phyloP scores from a whole-genome alignment of 768 basidiomycete genomes.

The Mycena alexandri region DNA sequence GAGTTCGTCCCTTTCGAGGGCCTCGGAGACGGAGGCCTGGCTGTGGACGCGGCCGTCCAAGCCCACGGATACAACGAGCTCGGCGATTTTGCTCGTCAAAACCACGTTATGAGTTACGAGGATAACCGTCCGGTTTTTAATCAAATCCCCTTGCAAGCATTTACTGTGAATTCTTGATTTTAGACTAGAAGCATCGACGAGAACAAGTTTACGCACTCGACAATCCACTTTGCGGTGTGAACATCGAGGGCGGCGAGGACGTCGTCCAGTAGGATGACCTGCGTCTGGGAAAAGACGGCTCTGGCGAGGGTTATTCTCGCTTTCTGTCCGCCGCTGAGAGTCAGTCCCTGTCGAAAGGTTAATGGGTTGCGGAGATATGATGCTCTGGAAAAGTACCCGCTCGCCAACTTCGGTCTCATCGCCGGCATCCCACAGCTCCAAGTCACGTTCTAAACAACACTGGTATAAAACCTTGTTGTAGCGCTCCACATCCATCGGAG shows the following conservation, averaged over 20 bases:
- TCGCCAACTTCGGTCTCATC: conserved; percentile 80
- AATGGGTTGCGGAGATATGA: neutral
- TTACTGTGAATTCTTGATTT: conserved; percentile 37
- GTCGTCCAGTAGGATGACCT: conserved; percentile 83
- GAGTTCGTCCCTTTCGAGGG: conserved; percentile 49
- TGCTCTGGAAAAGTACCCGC: conserved; percentile 56
- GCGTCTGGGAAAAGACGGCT: conserved; percentile 61
- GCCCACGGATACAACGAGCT: conserved; percentile 59
- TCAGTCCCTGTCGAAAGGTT: conserved; percentile 14
- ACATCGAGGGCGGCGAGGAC: conserved; percentile 77
- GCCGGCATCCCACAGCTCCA: conserved; percentile 76
- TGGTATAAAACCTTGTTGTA: conserved; percentile 85
- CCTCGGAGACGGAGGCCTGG: conserved; percentile 57
- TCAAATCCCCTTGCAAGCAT: conserved; percentile 56
- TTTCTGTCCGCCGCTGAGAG: conserved; percentile 55
- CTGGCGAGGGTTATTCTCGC: conserved; percentile 65
- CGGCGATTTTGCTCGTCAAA: conserved; percentile 54
- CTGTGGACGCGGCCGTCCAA: conserved; percentile 56
- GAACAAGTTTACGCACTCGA: conserved; percentile 48
- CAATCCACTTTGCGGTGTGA: conserved; percentile 86
- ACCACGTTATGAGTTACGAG: conserved; percentile 63
- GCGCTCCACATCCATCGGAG: conserved; percentile 78
- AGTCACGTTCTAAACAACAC: conserved; percentile 79
- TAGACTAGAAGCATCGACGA: neutral
- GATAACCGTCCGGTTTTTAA: conserved; percentile 58